These are phyloP conservation scores for Apodospora peruviana DNA, from an alignment of 495 filamentous ascomycete species.

Conservation along the genomic window DNA sequence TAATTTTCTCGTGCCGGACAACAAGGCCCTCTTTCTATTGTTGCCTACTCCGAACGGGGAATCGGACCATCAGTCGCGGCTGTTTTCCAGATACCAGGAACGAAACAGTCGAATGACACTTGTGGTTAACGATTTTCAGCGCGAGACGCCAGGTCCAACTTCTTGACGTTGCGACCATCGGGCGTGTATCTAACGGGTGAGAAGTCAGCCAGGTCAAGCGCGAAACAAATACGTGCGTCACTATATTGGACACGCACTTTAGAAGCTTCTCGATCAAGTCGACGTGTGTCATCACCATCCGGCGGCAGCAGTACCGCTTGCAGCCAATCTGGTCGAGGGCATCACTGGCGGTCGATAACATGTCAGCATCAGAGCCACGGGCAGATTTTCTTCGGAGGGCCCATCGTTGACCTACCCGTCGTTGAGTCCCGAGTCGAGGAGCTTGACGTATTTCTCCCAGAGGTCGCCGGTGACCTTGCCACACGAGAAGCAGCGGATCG, in stretches of 20 bases:
- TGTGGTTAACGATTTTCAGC: too few relatives aligned
- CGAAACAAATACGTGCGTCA: neutral
- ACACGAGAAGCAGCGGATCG: conserved; percentile 96
- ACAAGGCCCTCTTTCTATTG: too few relatives aligned
- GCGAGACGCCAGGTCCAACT: too few relatives aligned
- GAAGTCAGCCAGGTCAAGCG: neutral
- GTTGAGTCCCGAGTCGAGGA: conserved; percentile 68
- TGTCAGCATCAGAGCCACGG: neutral
- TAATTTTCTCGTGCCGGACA: too few relatives aligned
- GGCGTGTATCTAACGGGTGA: conserved; percentile 39
- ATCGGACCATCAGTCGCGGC: too few relatives aligned
- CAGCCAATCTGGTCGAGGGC: conserved; percentile 91
- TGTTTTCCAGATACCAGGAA: too few relatives aligned
- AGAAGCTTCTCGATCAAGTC: conserved; percentile 97
- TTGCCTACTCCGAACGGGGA: too few relatives aligned
- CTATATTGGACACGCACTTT: conserved; percentile 58
- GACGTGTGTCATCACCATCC: conserved; percentile 99
- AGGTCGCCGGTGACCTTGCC: conserved; percentile 97
- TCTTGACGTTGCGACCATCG: conserved; percentile 49
- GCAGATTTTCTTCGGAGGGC: neutral
- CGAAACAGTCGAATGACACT: too few relatives aligned
- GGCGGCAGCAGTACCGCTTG: conserved; percentile 93
- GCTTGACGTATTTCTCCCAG: conserved; percentile 87
- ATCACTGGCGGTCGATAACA: conserved; percentile 37
- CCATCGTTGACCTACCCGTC: conserved; percentile 70